Evolutionary conservation across 352 stramenopile species (phyloP).

Genomic region (Thraustotheca clavata): DNA sequence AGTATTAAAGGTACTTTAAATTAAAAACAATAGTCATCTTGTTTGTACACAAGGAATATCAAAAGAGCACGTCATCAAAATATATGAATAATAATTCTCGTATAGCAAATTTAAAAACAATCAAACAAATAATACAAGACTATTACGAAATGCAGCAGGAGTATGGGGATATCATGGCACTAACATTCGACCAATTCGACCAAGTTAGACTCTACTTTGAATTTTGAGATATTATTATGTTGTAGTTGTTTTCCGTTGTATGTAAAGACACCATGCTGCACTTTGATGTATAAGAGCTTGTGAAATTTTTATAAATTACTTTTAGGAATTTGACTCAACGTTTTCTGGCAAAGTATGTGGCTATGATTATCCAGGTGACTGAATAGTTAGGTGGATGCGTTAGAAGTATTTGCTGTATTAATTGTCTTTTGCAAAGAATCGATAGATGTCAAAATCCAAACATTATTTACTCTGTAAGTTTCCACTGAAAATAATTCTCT

Average conservation of each 20-base stretch:
- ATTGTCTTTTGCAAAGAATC: constrained; percentile 61
- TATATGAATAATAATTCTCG: not conserved
- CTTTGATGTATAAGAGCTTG: constrained; percentile 39
- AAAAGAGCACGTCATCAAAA: constrained; percentile 21
- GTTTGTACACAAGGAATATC: constrained; percentile 35
- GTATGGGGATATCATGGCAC: constrained; percentile 65
- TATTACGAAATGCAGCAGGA: constrained; percentile 53
- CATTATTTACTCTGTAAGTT: constrained; percentile 66
- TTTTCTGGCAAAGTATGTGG: not conserved
- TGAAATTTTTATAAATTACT: not conserved
- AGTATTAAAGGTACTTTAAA: constrained; percentile 8
- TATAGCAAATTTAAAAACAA: constrained; percentile 24
- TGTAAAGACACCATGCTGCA: constrained; percentile 58
- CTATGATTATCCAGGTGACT: not conserved
- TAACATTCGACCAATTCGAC: constrained; percentile 63
- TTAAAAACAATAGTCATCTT: too few species aligned
- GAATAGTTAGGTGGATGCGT: constrained; percentile 42
- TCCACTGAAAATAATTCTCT: too few species aligned
- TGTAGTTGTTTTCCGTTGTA: constrained; percentile 54
- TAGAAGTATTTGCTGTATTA: constrained; percentile 66
- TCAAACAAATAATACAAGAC: constrained; percentile 42
- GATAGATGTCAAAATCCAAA: constrained; percentile 55
- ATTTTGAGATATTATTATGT: not conserved
- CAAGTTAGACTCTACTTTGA: constrained; percentile 23
- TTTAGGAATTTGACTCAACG: not conserved